Evolutionary conservation across 75 land plant genomes (phyloP).

Genomic region (Picea glauca): DNA sequence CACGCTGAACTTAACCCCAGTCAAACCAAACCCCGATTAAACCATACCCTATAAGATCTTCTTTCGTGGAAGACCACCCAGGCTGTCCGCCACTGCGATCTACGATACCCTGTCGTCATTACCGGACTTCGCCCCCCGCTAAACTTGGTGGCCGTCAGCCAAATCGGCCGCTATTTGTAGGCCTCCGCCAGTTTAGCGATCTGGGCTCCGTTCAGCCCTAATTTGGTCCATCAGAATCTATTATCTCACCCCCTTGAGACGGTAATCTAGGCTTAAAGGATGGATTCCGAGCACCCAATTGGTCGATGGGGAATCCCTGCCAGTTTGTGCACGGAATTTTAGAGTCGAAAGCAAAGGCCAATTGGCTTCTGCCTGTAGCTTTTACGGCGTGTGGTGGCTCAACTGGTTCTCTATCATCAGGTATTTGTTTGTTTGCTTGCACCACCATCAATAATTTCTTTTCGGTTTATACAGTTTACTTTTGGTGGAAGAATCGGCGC

Average conservation of each 20-base stretch:
- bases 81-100: conserved; percentile 8
- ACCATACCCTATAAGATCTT: too few relatives aligned
- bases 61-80: conserved; percentile 11
- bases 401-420: conserved; percentile 1
- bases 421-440: neutral
- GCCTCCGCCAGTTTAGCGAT: neutral
- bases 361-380: neutral
- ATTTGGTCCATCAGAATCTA: neutral
- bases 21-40: neutral
- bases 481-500: conserved; percentile 7
- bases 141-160: neutral
- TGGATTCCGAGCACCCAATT: conserved; percentile 5
- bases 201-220: neutral
- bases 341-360: neutral
- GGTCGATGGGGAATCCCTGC: conserved; percentile 5
- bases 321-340: conserved; percentile 2
- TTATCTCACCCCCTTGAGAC: neutral
- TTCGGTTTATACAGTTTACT: neutral
- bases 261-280: neutral
- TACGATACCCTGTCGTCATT: neutral
- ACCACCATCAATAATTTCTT: neutral
- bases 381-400: conserved; percentile 5
- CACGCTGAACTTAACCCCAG: too few relatives aligned
- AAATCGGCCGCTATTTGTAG: neutral
- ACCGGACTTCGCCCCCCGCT: neutral